Percentiles rank a stretch among this genome's conserved stretches.
Conservation (phyloP, 2,329 filamentous ascomycete genomes). For the Zymoseptoria ardabiliae region DNA sequence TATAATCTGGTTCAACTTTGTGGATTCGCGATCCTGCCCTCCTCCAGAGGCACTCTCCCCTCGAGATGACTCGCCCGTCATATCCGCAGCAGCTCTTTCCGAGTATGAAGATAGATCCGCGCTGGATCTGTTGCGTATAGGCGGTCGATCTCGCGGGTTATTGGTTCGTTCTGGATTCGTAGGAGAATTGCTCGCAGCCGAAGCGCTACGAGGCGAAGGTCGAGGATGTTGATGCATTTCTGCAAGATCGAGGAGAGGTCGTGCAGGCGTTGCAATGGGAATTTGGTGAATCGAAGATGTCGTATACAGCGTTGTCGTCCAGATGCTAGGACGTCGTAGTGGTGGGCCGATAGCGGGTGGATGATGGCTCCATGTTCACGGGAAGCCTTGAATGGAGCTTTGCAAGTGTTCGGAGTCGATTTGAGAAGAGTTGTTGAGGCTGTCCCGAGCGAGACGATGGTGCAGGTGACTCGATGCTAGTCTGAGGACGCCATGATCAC, state of each 20-base stretch:
- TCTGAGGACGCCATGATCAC: slow-evolving; percentile 12
- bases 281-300: neutral
- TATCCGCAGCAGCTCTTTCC: slow-evolving; percentile 43
- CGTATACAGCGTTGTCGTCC: slow-evolving; percentile 1
- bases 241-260: neutral
- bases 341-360: slow-evolving; percentile 7
- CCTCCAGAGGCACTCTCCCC: slow-evolving; percentile 30
- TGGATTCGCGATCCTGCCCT: slow-evolving; percentile 55
- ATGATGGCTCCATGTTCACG: slow-evolving; percentile 20
- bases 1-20: slow-evolving; percentile 88
- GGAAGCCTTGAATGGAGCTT: slow-evolving; percentile 6
- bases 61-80: slow-evolving; percentile 28
- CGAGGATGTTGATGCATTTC: slow-evolving; percentile 87
- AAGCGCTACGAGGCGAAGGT: slow-evolving; percentile 62
- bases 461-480: slow-evolving; percentile 13
- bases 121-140: slow-evolving; percentile 46
- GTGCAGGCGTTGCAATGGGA: neutral
- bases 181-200: slow-evolving; percentile 63
- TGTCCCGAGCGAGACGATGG: slow-evolving; percentile 3
- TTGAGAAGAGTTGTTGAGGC: neutral
- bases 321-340: slow-evolving; percentile 13
- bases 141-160: slow-evolving; percentile 60
- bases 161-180: slow-evolving; percentile 64
- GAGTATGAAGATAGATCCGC: slow-evolving; percentile 45
- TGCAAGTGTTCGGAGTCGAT: neutral